Conservation (phyloP, 768 basidiomycete genomes). For the Dioszegia aurantiaca region DNA sequence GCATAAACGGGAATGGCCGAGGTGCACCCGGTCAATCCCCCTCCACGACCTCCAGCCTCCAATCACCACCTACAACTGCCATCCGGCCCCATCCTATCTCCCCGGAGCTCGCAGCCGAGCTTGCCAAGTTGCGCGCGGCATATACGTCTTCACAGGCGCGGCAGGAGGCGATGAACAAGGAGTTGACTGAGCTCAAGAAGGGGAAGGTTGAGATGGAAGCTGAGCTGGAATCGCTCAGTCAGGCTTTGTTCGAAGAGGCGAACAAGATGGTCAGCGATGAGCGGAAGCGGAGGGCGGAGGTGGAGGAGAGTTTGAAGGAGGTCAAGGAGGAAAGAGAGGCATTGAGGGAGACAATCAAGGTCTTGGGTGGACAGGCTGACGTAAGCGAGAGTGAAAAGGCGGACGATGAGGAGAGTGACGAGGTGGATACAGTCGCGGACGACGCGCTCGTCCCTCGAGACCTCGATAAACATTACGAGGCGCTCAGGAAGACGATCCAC, state of each 20-base stretch:
- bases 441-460: slow-evolving; percentile 31
- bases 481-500: slow-evolving; percentile 41
- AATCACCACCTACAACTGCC: background rate
- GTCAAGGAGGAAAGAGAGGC: slow-evolving; percentile 42
- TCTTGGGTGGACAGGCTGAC: slow-evolving; percentile 33
- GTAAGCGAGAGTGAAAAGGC: slow-evolving; percentile 20
- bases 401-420: slow-evolving; percentile 22
- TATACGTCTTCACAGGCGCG: slow-evolving; percentile 28
- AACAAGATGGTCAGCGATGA: slow-evolving; percentile 54
- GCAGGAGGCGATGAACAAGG: slow-evolving; percentile 37
- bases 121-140: slow-evolving; percentile 29
- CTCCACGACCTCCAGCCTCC: background rate
- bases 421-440: slow-evolving; percentile 1
- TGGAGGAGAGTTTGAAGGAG: slow-evolving; percentile 47
- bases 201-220: slow-evolving; percentile 51
- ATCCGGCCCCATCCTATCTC: background rate
- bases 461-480: slow-evolving; percentile 46
- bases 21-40: background rate
- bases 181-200: slow-evolving; percentile 46
- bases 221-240: slow-evolving; percentile 49
- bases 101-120: slow-evolving; percentile 21
- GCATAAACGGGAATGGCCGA: background rate
- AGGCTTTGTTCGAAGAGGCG: slow-evolving; percentile 53
- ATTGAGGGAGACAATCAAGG: slow-evolving; percentile 39
- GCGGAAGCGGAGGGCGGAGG: slow-evolving; percentile 37